phyloP scores from a whole-genome alignment of 306 rosid genomes.

The Mucuna pruriens region DNA sequence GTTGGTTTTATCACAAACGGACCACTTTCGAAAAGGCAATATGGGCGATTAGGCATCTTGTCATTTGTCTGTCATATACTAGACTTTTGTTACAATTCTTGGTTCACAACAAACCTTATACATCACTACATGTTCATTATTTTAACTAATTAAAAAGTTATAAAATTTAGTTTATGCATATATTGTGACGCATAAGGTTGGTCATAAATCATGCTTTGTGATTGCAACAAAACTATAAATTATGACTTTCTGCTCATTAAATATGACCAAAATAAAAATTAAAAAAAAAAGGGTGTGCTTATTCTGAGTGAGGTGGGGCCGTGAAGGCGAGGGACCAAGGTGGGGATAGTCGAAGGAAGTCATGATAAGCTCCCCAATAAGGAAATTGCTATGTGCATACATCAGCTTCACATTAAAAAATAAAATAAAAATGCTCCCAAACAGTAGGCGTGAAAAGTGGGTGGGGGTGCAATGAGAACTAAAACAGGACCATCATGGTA shows the following conservation, averaged over 20 bases:
- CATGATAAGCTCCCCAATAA: background rate
- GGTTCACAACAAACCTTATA: background rate
- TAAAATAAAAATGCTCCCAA: background rate
- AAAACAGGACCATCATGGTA: constrained; percentile 13
- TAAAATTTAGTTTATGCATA: background rate
- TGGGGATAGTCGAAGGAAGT: background rate
- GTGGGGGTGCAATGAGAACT: constrained; percentile 15
- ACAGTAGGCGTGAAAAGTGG: constrained; percentile 11
- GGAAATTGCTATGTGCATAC: background rate
- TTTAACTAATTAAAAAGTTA: background rate
- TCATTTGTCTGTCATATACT: background rate
- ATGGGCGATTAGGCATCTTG: background rate
- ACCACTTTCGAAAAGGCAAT: background rate
- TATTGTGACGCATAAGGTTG: background rate
- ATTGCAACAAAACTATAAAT: background rate
- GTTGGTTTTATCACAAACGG: background rate
- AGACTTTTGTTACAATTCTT: background rate
- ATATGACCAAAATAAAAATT: background rate
- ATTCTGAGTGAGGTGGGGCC: background rate
- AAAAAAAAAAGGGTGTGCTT: background rate
- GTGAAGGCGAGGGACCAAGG: background rate
- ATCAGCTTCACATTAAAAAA: background rate
- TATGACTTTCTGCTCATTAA: background rate
- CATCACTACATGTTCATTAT: background rate
- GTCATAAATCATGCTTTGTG: background rate